Evolutionary conservation across 2,329 filamentous ascomycete genomes (phyloP).

Genomic region (Atkinsonella texensis): DNA sequence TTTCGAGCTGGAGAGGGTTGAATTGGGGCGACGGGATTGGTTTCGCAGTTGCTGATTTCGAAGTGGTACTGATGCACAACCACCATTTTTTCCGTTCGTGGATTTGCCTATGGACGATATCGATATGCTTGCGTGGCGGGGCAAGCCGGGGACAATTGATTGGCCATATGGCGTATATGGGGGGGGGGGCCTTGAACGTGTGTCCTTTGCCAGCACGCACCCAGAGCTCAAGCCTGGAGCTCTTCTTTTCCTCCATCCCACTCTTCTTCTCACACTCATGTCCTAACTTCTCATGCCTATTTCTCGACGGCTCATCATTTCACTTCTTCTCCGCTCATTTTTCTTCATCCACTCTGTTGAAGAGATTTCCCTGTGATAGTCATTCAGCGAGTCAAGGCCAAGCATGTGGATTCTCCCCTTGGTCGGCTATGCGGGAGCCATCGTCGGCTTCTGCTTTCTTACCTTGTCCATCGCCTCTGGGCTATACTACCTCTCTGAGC

Average conservation of each 20-base stretch:
- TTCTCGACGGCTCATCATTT: too few species aligned
- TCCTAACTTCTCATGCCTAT: background rate
- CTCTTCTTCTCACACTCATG: background rate
- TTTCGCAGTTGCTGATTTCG: background rate
- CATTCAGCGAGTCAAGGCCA: background rate
- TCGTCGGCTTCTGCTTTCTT: slow-evolving; percentile 84
- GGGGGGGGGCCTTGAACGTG: too few species aligned
- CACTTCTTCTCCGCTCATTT: too few species aligned
- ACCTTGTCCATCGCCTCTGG: slow-evolving; percentile 96
- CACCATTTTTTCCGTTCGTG: slow-evolving; percentile 4
- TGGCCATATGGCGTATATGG: too few species aligned
- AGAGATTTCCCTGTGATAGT: background rate
- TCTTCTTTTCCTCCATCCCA: background rate
- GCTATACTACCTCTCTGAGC: slow-evolving; percentile 93
- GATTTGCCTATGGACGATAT: slow-evolving; percentile 6
- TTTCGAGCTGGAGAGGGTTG: background rate
- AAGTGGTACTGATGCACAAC: background rate
- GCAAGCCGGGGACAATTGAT: background rate
- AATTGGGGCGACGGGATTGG: too few species aligned
- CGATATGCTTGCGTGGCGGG: slow-evolving; percentile 7
- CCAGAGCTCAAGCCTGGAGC: background rate
- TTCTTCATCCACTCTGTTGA: background rate
- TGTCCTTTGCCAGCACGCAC: slow-evolving; percentile 6
- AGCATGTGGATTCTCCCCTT: slow-evolving; percentile 94
- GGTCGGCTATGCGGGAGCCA: slow-evolving; percentile 76